Conservation (phyloP, 2,329 filamentous ascomycete genomes). For the Alternaria arborescens region DNA sequence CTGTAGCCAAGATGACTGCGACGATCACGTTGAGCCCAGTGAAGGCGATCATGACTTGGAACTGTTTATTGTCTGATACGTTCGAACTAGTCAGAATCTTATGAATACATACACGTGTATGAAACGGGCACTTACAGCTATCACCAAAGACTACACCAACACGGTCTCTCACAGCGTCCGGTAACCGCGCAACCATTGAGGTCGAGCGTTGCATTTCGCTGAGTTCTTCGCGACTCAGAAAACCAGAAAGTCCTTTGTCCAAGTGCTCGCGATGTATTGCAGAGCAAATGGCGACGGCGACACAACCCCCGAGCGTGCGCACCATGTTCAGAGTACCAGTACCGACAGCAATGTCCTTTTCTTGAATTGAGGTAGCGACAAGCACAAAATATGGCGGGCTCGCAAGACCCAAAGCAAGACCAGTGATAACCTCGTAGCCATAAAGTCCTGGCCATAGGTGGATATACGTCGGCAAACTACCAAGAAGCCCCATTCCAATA, state of each 20-base stretch:
- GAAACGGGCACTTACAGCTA: conserved; percentile 22
- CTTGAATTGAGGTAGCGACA: conserved; percentile 29
- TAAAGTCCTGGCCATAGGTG: conserved; percentile 32
- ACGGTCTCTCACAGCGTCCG: conserved; percentile 20
- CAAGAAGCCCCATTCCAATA: conserved; percentile 39
- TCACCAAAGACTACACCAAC: conserved; percentile 39
- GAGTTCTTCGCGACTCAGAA: conserved; percentile 36
- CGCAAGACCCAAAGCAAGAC: conserved; percentile 37
- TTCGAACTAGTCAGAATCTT: neutral
- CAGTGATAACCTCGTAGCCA: conserved; percentile 41
- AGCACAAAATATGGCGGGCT: conserved; percentile 42
- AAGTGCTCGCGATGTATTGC: conserved; percentile 38
- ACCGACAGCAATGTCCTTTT: conserved; percentile 38
- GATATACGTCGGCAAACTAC: conserved; percentile 34
- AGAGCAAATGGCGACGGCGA: conserved; percentile 44
- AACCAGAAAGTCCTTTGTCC: conserved; percentile 20
- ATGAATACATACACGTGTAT: neutral
- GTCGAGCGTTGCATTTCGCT: conserved; percentile 28
- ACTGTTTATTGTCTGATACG: conserved; percentile 38
- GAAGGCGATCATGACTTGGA: conserved; percentile 41
- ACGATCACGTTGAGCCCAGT: conserved; percentile 36
- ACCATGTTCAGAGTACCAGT: conserved; percentile 46
- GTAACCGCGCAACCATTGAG: conserved; percentile 24
- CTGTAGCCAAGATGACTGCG: conserved; percentile 25
- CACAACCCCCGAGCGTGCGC: conserved; percentile 42